Evolutionary conservation across 2,329 filamentous ascomycete genomes (phyloP), one percentile per base, ranked within the genome.

Genomic region (Periconia sp.): DNA sequence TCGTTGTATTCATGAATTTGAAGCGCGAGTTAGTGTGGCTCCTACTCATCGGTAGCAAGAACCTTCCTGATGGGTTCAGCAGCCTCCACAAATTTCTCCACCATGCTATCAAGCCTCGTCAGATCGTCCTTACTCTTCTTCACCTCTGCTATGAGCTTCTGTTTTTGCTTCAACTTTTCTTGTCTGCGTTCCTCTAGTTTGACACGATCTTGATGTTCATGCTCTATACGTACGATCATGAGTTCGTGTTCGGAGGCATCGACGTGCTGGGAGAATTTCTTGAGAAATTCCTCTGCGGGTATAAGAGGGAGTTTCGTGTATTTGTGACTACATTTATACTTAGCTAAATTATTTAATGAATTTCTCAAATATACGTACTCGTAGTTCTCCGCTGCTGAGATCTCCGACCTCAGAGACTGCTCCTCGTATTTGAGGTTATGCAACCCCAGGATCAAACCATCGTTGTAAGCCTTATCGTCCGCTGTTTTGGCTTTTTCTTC

Each of bases 391-490:
- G 94, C 97, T 7, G 89, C 90, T 1, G 83, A 78, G 48, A 99
- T 97, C 72, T 99, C 94, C 35, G 89, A 89, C 52, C 88, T 84
- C 40, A 99, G 75, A 70, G 96, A 91, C 40, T 89, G 80, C 73
- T 97, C 92, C 71, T 99, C 92, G 65, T 99, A 99, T 69, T 94
- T 95, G 6, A 99, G 76, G 64, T 99, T 99, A 72, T 97, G 92
- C 41, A 99, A 79, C 64, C 95, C 89, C 25, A 99, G 79, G 66
- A 97, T 92, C 48, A 99, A 78, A 36, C 86, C 84, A 67, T 99
- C 94, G 52, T 97, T 90, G 71, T 96, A 90, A 60, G 92, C 88
- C 35, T 92, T 84, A 35, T 88, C 88, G 69, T 96, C 90, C 21
- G 89, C 87, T 1, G 94, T 97, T 57, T 84, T 78, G 39, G 87